A percentile compares a stretch with the other conserved stretches of the same genome.
phyloP scores from a whole-genome alignment of 169 alveolate genomes.

The Eimeria sp. region DNA sequence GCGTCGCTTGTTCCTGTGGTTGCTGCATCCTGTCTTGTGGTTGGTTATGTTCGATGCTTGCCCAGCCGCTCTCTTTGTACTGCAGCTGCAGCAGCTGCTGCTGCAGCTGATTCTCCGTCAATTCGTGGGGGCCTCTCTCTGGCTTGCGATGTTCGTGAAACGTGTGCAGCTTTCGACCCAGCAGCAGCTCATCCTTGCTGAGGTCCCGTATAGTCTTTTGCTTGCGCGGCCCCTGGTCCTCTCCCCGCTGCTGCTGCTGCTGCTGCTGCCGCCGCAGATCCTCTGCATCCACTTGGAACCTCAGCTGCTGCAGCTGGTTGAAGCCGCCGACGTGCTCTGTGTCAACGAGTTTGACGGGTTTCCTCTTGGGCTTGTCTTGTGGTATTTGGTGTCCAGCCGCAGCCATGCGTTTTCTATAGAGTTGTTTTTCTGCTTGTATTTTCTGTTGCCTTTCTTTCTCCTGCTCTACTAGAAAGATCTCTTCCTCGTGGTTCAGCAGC shows the following conservation, averaged over 20 bases:
- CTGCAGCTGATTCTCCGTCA: conserved; percentile 37
- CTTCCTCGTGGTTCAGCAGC: conserved; percentile 48
- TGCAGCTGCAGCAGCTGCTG: conserved; percentile 3
- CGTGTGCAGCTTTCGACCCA: not conserved
- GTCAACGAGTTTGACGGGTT: conserved; percentile 6
- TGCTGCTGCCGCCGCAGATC: conserved; percentile 33
- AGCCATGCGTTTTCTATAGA: not conserved
- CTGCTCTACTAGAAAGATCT: conserved; percentile 16
- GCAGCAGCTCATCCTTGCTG: conserved; percentile 37
- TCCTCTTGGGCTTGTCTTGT: conserved; percentile 21
- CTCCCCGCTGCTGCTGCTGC: conserved; percentile 46
- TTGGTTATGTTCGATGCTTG: not conserved
- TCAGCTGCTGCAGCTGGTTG: conserved; percentile 69
- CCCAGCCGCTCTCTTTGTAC: not conserved
- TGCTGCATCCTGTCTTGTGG: not conserved
- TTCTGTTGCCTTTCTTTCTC: conserved; percentile 42
- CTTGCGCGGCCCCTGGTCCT: conserved; percentile 33
- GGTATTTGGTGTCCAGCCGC: conserved; percentile 38
- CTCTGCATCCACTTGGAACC: conserved; percentile 45
- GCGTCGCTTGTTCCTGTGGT: not conserved
- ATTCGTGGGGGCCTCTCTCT: conserved; percentile 4
- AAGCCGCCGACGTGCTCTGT: conserved; percentile 57
- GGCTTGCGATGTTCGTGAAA: not conserved
- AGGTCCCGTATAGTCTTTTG: conserved; percentile 36
- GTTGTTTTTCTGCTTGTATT: conserved; percentile 3